Evolutionary conservation across 768 basidiomycete species (phyloP).

Genomic region (Lyophyllum atratum): DNA sequence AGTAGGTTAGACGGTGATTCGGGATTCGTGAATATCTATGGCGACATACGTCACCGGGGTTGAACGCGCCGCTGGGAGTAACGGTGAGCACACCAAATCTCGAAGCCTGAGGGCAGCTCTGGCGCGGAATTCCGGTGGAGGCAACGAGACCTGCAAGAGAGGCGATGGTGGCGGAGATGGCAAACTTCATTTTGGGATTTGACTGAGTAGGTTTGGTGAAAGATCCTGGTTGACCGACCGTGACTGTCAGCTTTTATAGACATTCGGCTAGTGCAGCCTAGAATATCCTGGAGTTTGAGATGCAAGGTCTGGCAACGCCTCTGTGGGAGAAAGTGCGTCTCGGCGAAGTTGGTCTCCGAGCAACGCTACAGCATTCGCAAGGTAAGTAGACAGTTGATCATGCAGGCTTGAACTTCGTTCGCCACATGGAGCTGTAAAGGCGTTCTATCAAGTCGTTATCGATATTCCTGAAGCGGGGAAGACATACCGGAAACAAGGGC

Average conservation of each 20-base stretch:
- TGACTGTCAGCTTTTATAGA: neutral
- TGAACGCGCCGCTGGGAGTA: conserved; percentile 7
- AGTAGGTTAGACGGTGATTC: neutral
- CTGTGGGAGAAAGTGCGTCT: too few species aligned
- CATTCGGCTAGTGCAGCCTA: neutral
- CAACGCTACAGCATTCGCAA: too few species aligned
- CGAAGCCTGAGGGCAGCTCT: conserved; percentile 7
- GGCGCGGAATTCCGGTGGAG: conserved; percentile 1
- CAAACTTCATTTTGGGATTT: conserved; percentile 12
- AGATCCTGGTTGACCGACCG: neutral
- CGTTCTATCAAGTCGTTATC: too few species aligned
- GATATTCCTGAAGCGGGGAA: too few species aligned
- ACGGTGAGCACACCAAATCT: conserved; percentile 10
- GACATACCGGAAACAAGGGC: too few species aligned
- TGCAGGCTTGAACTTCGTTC: too few species aligned
- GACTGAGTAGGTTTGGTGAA: neutral
- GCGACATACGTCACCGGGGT: conserved; percentile 14
- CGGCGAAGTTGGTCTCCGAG: too few species aligned
- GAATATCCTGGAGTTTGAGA: too few species aligned
- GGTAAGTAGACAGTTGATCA: too few species aligned
- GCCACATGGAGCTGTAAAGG: too few species aligned
- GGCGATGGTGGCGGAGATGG: conserved; percentile 7
- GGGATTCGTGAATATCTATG: neutral
- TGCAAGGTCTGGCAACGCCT: too few species aligned
- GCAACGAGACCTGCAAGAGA: conserved; percentile 12